Evolutionary conservation across 2,329 filamentous ascomycete species (phyloP), one percentile per base, ranked within the genome.

Genomic region (Paecilomyces fulvus): DNA sequence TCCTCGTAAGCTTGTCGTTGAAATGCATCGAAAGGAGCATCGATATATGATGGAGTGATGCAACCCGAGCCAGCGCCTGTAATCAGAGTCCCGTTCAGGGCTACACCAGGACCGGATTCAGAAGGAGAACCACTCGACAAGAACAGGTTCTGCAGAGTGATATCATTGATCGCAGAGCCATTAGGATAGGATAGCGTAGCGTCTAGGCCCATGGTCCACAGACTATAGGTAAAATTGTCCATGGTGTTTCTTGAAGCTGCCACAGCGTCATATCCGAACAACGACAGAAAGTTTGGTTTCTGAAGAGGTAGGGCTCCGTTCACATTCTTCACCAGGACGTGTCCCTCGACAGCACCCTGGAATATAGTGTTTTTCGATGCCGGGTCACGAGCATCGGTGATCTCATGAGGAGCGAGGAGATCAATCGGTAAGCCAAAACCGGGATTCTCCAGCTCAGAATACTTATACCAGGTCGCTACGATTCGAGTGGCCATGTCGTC

Each of bases 321-420:
- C 43, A 65, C 70, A 65, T 87, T 87, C 67, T 87, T 87, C 30
- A 87, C 76, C 0, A 87, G 75, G 1, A 87, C 84, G 55, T 85
- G 83, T 3, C 84, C 83, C 62, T 86, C 83, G 3, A 84, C 72
- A 9, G 53, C 53, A 14, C 25, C 53, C 30, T 55, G 43, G 25
- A 17, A 55, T 23, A 55, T 20, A 3, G 28, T 55, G 11, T 3
- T 7, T 12, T 55, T 55, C 2, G 30, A 28, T 12, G 53, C 43
- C 9, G 53, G 43, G 58, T 61, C 30, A 58, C 60, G 1, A 61
- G 65, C 55, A 65, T 58, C 12, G 69, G 20, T 30, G 8, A 51
- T 48, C 11, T 17, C 43, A 25, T 59, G 37, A 43, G 37, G 37
- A 17, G 37, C 37, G 14, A 43, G 37, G 9, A 43, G 37, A 20